phyloP scores from a whole-genome alignment of 148 eudicot species.

The Bassia scoparia region DNA sequence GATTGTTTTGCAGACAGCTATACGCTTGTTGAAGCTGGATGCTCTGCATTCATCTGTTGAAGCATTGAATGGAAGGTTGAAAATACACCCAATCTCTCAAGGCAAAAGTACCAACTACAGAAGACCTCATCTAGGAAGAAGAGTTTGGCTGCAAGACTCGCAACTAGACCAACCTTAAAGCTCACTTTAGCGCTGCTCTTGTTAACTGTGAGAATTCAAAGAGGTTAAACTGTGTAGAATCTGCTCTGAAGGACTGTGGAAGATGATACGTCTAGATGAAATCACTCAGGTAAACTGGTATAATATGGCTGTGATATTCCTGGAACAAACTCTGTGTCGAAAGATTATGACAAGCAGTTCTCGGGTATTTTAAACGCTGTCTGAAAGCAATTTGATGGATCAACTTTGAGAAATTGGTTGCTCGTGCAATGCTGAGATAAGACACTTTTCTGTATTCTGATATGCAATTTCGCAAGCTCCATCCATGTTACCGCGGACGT shows the following conservation, averaged over 20 bases:
- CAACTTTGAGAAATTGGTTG: too few species aligned
- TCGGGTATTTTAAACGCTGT: background rate
- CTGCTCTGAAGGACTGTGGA: constrained; percentile 48
- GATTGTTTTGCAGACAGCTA: constrained; percentile 60
- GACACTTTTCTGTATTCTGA: too few species aligned
- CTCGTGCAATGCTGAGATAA: too few species aligned
- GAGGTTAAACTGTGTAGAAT: constrained; percentile 72
- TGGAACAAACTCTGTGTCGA: background rate
- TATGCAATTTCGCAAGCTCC: too few species aligned
- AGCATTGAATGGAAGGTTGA: constrained; percentile 68
- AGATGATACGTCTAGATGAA: constrained; percentile 13
- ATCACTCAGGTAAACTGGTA: constrained; percentile 21
- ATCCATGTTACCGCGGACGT: too few species aligned
- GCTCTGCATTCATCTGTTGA: constrained; percentile 75
- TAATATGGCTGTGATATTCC: background rate
- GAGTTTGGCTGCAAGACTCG: constrained; percentile 38
- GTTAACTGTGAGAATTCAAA: constrained; percentile 72
- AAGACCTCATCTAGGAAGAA: constrained; percentile 35
- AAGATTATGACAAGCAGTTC: background rate
- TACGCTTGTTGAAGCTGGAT: constrained; percentile 64
- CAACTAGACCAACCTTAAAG: constrained; percentile 56
- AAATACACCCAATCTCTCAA: constrained; percentile 46
- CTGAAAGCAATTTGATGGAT: too few species aligned
- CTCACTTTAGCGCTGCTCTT: constrained; percentile 71
- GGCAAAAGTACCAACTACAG: constrained; percentile 34